These are phyloP conservation scores for Adansonia madagascariensis DNA, from an alignment of 441 rosid genomes.

Conservation along the genomic window DNA sequence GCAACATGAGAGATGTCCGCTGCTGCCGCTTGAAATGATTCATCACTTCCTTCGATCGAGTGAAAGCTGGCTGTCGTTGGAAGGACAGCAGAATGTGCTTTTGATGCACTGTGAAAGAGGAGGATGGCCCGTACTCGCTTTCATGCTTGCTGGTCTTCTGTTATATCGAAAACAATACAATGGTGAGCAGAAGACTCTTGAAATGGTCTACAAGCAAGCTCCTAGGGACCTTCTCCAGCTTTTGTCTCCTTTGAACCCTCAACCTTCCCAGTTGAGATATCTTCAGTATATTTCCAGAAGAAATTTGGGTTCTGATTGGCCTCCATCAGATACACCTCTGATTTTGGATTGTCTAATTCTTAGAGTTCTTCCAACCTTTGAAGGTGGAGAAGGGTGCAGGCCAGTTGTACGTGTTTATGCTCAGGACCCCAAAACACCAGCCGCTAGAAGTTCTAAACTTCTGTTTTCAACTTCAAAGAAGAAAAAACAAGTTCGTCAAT, in stretches of 20 bases:
- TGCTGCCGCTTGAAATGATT: constrained; percentile 89
- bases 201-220: constrained; percentile 96
- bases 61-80: constrained; percentile 88
- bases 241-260: constrained; percentile 77
- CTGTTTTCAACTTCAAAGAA: constrained; percentile 71
- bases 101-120: constrained; percentile 94
- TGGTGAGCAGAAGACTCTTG: constrained; percentile 96
- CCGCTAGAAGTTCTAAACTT: constrained; percentile 79
- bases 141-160: constrained; percentile 90
- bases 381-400: constrained; percentile 78
- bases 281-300: constrained; percentile 94
- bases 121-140: constrained; percentile 96
- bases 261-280: constrained; percentile 91
- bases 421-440: constrained; percentile 70
- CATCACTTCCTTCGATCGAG: constrained; percentile 85
- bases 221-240: constrained; percentile 84
- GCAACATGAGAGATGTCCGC: constrained; percentile 79
- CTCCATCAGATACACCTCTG: constrained; percentile 82
- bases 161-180: constrained; percentile 75
- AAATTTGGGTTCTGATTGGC: constrained; percentile 86
- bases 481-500: constrained; percentile 60
- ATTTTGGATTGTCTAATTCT: constrained; percentile 79
- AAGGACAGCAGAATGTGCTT: constrained; percentile 88
- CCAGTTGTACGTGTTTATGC: constrained; percentile 83
- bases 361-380: constrained; percentile 71